A percentile compares a stretch with the other conserved stretches of the same genome.
Conservation (phyloP, 2,329 filamentous ascomycete species). For the Mycosphaerella arachidis region DNA sequence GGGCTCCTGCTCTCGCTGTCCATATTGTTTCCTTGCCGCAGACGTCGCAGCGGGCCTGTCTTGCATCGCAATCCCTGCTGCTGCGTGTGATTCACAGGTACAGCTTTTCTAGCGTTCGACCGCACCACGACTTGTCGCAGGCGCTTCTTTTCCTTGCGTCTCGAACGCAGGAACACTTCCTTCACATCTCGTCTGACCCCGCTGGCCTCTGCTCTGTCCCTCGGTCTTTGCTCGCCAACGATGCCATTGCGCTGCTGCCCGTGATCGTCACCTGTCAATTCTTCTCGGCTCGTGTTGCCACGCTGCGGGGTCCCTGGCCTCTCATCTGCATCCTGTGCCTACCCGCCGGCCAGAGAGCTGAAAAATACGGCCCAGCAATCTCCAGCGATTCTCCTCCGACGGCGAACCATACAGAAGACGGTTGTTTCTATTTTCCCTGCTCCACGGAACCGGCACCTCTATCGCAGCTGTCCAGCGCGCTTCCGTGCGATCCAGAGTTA, state of each 20-base stretch:
- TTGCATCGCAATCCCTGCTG: not conserved
- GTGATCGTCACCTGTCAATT: conserved; percentile 10
- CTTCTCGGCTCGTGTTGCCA: conserved; percentile 15
- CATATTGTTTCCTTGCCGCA: not conserved
- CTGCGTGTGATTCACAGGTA: not conserved
- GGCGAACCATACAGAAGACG: conserved; percentile 1
- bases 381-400: conserved; percentile 5
- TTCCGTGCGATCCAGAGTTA: conserved; percentile 12
- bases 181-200: not conserved
- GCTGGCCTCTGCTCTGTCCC: not conserved
- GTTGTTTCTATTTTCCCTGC: conserved; percentile 8
- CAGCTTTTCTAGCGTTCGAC: conserved; percentile 6
- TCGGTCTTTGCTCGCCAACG: not conserved
- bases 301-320: conserved; percentile 14
- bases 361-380: conserved; percentile 9
- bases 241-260: conserved; percentile 9
- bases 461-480: conserved; percentile 15
- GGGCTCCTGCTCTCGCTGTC: not conserved
- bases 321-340: conserved; percentile 13
- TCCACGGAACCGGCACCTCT: conserved; percentile 13
- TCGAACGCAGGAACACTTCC: not conserved
- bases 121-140: not conserved
- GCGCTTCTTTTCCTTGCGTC: conserved; percentile 2
- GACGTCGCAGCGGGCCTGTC: not conserved
- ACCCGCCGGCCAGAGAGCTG: conserved; percentile 13